Percentiles rank a stretch among this genome's conserved stretches.
Conservation (phyloP, 2,329 filamentous ascomycete species). For the Dothiorella sarmentorum region DNA sequence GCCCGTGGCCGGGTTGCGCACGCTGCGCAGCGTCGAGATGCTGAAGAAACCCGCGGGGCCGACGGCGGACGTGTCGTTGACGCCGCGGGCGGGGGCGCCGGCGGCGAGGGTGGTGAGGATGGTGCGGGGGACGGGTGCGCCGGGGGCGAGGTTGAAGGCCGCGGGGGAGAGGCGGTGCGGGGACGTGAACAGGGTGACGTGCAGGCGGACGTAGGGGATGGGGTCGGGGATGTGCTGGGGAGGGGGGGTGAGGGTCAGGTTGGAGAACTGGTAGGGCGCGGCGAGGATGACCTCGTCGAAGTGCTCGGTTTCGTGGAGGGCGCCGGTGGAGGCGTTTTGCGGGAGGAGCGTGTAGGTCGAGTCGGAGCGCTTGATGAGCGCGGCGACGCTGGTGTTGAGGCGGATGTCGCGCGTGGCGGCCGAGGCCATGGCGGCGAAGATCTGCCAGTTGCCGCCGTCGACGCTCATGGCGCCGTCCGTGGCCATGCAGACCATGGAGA, state of each 20-base stretch:
- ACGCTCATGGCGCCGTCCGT: slow-evolving; percentile 78
- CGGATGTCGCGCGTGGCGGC: slow-evolving; percentile 58
- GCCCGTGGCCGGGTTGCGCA: slow-evolving; percentile 53
- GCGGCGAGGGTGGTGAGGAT: slow-evolving; percentile 78
- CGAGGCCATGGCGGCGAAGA: slow-evolving; percentile 65
- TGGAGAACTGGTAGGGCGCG: slow-evolving; percentile 75
- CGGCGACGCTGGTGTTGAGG: slow-evolving; percentile 65
- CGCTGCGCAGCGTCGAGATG: slow-evolving; percentile 67
- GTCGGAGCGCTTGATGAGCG: slow-evolving; percentile 31
- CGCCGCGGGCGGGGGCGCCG: slow-evolving; percentile 48
- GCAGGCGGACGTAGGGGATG: slow-evolving; percentile 80
- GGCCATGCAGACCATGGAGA: slow-evolving; percentile 89
- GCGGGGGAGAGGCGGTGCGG: slow-evolving; percentile 65
- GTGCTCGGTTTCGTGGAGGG: slow-evolving; percentile 22
- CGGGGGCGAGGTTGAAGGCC: slow-evolving; percentile 66
- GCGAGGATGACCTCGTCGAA: slow-evolving; percentile 85
- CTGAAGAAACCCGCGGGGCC: slow-evolving; percentile 81
- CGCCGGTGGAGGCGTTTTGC: neutral
- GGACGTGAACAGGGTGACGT: slow-evolving; percentile 87
- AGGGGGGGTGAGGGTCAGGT: slow-evolving; percentile 54
- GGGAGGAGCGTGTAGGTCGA: slow-evolving; percentile 43
- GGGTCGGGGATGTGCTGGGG: slow-evolving; percentile 59
- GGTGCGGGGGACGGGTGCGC: slow-evolving; percentile 62
- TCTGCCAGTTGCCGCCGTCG: slow-evolving; percentile 86
- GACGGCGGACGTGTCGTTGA: slow-evolving; percentile 52